Percentiles rank a stretch among this genome's conserved stretches.
These are phyloP conservation scores for Stylosanthes scabra DNA, from an alignment of 331 rosid species.

Conservation along the genomic window DNA sequence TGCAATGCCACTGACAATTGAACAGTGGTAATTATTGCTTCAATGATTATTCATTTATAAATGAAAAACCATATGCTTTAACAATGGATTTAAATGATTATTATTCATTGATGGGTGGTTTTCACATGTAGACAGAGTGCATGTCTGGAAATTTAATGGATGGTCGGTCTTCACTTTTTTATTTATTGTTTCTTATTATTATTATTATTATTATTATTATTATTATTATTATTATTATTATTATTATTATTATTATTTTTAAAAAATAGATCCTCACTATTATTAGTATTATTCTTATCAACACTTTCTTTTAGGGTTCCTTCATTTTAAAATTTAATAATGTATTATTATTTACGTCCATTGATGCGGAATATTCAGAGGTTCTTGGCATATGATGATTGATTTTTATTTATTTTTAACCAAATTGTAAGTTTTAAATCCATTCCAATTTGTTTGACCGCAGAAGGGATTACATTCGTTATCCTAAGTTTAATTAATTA, in stretches of 20 bases:
- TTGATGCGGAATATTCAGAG: conserved; percentile 31
- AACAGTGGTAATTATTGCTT: conserved; percentile 41
- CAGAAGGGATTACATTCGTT: not conserved
- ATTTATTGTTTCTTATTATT: not conserved
- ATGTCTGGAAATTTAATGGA: conserved; percentile 50
- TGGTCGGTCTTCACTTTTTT: conserved; percentile 47
- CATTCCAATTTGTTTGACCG: not conserved
- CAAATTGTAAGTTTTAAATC: not conserved
- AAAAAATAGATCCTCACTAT: too few species aligned
- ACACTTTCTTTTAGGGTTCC: not conserved
- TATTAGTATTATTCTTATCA: too few species aligned
- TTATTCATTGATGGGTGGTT: conserved; percentile 46
- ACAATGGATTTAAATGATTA: conserved; percentile 42
- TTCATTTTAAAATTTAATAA: not conserved
- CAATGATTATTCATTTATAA: conserved; percentile 29
- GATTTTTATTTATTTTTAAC: not conserved
- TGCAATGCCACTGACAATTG: conserved; percentile 50
- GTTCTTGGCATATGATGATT: conserved; percentile 28
- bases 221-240: too few species aligned
- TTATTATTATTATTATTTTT: too few species aligned
- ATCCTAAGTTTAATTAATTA: not conserved
- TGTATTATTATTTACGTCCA: conserved; percentile 2
- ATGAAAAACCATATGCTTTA: conserved; percentile 32
- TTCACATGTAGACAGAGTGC: conserved; percentile 63
- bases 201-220: too few species aligned